Evolutionary conservation across 176 grass and related monocot genomes (phyloP).

Genomic region (Aegilops umbellulata): DNA sequence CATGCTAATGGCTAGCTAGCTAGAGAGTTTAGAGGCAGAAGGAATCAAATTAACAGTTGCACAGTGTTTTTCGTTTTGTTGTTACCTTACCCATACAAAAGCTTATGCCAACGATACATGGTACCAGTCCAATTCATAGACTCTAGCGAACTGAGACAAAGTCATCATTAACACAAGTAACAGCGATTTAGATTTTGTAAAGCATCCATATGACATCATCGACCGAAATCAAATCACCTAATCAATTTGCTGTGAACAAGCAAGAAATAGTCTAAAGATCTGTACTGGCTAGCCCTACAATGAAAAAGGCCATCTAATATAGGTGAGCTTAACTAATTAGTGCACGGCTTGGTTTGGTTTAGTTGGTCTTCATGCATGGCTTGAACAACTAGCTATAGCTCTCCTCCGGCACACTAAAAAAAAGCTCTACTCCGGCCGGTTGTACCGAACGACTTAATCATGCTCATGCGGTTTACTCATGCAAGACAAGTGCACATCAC

Average conservation of each 20-base stretch:
- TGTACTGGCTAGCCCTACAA: not conserved
- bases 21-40: too few relatives aligned
- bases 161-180: too few relatives aligned
- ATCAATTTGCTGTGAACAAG: not conserved
- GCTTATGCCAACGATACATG: too few relatives aligned
- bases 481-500: slow-evolving; percentile 55
- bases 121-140: too few relatives aligned
- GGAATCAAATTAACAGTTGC: not conserved
- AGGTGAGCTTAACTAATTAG: too few relatives aligned
- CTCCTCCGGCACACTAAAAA: not conserved
- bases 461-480: slow-evolving; percentile 28
- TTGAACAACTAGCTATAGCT: not conserved
- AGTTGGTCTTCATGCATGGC: slow-evolving; percentile 12
- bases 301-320: slow-evolving; percentile 23
- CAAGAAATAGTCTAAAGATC: not conserved
- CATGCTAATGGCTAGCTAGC: too few relatives aligned
- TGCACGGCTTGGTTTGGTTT: too few relatives aligned
- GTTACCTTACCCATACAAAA: not conserved
- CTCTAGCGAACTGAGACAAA: not conserved
- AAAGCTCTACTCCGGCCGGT: too few relatives aligned
- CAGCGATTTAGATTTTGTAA: not conserved
- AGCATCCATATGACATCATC: not conserved
- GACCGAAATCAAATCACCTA: not conserved
- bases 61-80: not conserved
- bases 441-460: slow-evolving; percentile 50